These are phyloP conservation scores for Aureobasidium sp. DNA, from an alignment of 2,329 filamentous ascomycete genomes.

Conservation along the genomic window DNA sequence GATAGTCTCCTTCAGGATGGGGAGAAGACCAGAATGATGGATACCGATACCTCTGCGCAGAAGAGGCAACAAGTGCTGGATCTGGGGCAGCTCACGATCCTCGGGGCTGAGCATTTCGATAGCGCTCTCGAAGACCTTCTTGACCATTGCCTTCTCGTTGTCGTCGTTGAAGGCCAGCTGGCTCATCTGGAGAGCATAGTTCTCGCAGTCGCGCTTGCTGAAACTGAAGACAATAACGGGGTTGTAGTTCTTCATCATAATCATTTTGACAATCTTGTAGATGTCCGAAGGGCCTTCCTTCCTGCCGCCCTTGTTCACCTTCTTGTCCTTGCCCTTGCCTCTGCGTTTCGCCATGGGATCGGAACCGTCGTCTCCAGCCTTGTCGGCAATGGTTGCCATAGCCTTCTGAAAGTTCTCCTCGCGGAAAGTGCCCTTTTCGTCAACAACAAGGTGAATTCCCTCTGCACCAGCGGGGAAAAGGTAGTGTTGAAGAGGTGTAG, in stretches of 20 bases:
- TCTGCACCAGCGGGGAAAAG: constrained; percentile 91
- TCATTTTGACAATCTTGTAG: constrained; percentile 97
- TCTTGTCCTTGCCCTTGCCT: constrained; percentile 87
- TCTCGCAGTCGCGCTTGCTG: constrained; percentile 94
- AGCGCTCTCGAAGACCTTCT: constrained; percentile 86
- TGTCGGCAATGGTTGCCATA: constrained; percentile 82
- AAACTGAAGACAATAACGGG: constrained; percentile 99
- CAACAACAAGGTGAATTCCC: constrained; percentile 88
- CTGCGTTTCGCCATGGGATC: constrained; percentile 73
- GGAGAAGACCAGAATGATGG: constrained; percentile 90
- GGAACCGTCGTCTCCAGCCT: constrained; percentile 73
- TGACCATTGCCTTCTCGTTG: constrained; percentile 88
- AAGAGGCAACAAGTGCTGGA: constrained; percentile 80
- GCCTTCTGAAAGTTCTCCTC: constrained; percentile 97
- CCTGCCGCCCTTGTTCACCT: constrained; percentile 76
- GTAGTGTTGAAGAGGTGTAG: constrained; percentile 93
- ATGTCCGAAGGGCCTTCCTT: constrained; percentile 69
- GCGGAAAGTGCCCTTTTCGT: constrained; percentile 92
- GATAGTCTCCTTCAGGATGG: constrained; percentile 96
- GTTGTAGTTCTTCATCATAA: constrained; percentile 94
- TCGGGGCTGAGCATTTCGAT: constrained; percentile 89
- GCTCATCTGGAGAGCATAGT: constrained; percentile 78
- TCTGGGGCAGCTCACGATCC: constrained; percentile 81
- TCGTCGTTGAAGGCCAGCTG: constrained; percentile 91
- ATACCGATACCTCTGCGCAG: constrained; percentile 89